Evolutionary conservation across 306 rosid species (phyloP).

Genomic region (Lupinus albus): DNA sequence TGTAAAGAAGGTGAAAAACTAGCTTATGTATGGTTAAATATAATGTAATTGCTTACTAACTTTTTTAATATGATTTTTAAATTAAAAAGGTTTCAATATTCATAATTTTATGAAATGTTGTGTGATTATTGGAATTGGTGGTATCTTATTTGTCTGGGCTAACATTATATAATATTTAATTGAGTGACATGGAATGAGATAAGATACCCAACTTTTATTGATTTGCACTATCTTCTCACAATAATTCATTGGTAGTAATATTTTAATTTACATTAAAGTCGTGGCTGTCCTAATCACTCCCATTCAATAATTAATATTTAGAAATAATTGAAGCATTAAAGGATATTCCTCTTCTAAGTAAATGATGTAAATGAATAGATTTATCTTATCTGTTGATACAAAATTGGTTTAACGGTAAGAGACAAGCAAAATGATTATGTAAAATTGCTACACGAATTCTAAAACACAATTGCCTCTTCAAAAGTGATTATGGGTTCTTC

Average conservation of each 20-base stretch:
- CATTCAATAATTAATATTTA: constrained; percentile 5
- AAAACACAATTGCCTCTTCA: too few relatives aligned
- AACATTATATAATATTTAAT: not conserved
- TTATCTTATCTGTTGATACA: constrained; percentile 35
- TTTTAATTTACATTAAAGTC: not conserved
- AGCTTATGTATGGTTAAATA: not conserved
- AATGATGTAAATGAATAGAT: not conserved
- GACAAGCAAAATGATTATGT: too few relatives aligned
- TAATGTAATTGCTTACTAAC: not conserved
- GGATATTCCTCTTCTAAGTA: not conserved
- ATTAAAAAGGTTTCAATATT: too few relatives aligned
- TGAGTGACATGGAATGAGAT: not conserved
- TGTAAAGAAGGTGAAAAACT: too few relatives aligned
- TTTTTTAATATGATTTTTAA: not conserved
- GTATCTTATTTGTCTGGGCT: not conserved
- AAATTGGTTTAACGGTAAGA: too few relatives aligned
- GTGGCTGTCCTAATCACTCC: constrained; percentile 17
- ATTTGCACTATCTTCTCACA: not conserved
- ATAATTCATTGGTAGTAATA: not conserved
- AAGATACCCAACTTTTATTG: not conserved
- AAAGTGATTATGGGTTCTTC: too few relatives aligned
- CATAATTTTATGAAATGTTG: too few relatives aligned
- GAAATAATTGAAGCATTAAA: constrained; percentile 24
- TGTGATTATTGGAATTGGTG: not conserved
- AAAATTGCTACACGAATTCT: too few relatives aligned